phyloP scores from a whole-genome alignment of 495 filamentous ascomycete genomes.

The Penicillium bialowiezense region DNA sequence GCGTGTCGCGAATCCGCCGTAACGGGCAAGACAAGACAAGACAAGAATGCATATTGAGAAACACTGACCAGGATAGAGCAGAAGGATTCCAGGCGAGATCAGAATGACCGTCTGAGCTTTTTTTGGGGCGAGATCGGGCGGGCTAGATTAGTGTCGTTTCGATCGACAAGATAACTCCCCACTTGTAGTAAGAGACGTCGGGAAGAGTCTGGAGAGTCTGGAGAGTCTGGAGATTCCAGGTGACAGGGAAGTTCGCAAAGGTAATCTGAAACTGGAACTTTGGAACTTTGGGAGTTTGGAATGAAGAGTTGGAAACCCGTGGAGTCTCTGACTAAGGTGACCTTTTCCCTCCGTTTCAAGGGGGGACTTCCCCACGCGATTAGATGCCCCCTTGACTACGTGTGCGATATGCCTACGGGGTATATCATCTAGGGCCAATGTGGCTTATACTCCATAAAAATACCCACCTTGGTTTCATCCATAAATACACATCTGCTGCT shows the following conservation, averaged over 20 bases:
- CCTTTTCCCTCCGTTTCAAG: slow-evolving; percentile 10
- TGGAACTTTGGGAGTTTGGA: too few relatives aligned
- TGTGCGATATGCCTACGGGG: too few relatives aligned
- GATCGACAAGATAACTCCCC: slow-evolving; percentile 22
- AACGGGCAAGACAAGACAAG: background rate
- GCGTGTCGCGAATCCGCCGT: background rate
- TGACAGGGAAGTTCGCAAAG: too few relatives aligned
- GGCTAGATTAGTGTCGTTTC: slow-evolving; percentile 23
- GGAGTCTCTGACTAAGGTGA: slow-evolving; percentile 7
- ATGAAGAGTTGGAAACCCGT: slow-evolving; percentile 2
- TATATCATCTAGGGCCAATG: too few relatives aligned
- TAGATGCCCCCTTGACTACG: too few relatives aligned
- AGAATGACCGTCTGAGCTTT: slow-evolving; percentile 25
- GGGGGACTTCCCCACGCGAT: slow-evolving; percentile 9
- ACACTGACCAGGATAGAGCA: slow-evolving; percentile 7
- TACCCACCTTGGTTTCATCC: slow-evolving; percentile 2
- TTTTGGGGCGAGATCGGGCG: slow-evolving; percentile 20
- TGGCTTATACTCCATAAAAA: too few relatives aligned
- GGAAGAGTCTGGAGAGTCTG: background rate
- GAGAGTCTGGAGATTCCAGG: too few relatives aligned
- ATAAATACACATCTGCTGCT: background rate
- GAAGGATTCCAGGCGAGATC: slow-evolving; percentile 11
- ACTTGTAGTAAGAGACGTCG: background rate
- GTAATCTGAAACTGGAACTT: background rate
- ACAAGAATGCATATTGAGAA: background rate